Base-by-base conservation (phyloP, 2,329 filamentous ascomycete species). In the Trichoderma arundinaceum region DNA sequence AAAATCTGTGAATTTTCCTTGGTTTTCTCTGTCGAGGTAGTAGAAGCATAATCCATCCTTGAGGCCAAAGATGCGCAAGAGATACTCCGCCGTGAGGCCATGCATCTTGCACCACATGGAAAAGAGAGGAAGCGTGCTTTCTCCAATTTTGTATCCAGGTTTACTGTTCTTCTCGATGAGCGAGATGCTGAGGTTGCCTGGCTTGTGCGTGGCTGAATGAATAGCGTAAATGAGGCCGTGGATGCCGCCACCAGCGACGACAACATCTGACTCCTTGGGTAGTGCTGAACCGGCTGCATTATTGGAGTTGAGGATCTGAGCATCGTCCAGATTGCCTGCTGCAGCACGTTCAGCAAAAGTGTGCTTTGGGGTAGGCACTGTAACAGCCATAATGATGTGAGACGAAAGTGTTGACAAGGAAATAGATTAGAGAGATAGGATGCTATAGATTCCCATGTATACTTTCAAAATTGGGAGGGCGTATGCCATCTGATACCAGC, bases 1-100 rank as follows among this genome's bases (percentile, higher is more conserved):
- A 4, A 28, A 28, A 28, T 28, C 22, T 28, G 22, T 28, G 22
- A 28, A 28, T 4, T 28, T 28, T 28, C 22, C 22, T 28, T 28
- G 22, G 22, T 28, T 28, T 4, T 48, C 57, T 19, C 57, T 43
- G 17, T 61, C 57, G 17, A 61, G 57, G 33, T 35, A 61, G 44
- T 51, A 61, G 43, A 61, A 61, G 33, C 41, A 43, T 17, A 61
- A 9, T 33, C 57, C 57, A 19, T 61, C 57, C 43, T 61, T 61
- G 22, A 61, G 19, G 12, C 57, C 57, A 51, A 61, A 61, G 44
- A 61, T 61, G 17, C 57, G 57, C 41, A 61, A 61, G 43, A 61
- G 57, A 35, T 61, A 61, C 44, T 61, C 57, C 10, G 41, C 57
- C 19, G 57, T 61, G 28, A 61, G 57, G 44, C 44, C 57, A 38